Base-by-base conservation (phyloP, 2,329 filamentous ascomycete genomes). In the Juglanconis oblonga region DNA sequence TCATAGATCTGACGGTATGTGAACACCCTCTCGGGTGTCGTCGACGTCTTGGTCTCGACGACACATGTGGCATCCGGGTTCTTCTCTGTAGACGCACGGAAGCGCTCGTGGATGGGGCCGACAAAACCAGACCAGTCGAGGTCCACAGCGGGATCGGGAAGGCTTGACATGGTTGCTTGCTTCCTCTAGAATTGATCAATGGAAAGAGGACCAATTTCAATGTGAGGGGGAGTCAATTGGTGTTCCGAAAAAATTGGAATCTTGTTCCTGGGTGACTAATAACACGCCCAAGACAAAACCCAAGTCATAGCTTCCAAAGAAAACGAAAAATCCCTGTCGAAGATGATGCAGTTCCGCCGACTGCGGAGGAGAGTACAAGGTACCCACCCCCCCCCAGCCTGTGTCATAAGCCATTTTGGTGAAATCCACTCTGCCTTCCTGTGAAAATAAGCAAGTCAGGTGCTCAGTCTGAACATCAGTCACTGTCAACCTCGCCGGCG, bases 1-100 rank as follows among this genome's bases (percentile, higher is more conserved):
- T 97, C 89, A 70, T 92, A 83, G 70, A 98, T 97, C 69, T 96
- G 91, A 65, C 80, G 80, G 73, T 97, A 98, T 31, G 87, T 94
- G 74, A 95, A 97, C 52, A 75, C 76, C 64, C 90, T 81, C 71
- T 87, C 79, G 7, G 87, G 81, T 3, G 80, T 77, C 10, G 64
- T 64, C n/a, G 75, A 74, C 35, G 71, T 72, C 66, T 71, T 72
- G 55, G 81, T 84, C 68, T 84, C 82, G 10, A 73, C 69, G 40
- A 84, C 80, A 61, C 81, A 85, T 1, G 68, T 67, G 38, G 73
- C 69, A 45, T 91, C 86, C 1, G 92, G 92, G 68, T 90, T 81
- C 63, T 77, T 81, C 69, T 81, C 73, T 8, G 91, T 91, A 76
- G 90, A 89, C 50, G 75, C 73, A 58, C 78, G 76, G 68, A 92